Conservation (phyloP, 2,329 filamentous ascomycete genomes). For the Incumbomyces lentus region DNA sequence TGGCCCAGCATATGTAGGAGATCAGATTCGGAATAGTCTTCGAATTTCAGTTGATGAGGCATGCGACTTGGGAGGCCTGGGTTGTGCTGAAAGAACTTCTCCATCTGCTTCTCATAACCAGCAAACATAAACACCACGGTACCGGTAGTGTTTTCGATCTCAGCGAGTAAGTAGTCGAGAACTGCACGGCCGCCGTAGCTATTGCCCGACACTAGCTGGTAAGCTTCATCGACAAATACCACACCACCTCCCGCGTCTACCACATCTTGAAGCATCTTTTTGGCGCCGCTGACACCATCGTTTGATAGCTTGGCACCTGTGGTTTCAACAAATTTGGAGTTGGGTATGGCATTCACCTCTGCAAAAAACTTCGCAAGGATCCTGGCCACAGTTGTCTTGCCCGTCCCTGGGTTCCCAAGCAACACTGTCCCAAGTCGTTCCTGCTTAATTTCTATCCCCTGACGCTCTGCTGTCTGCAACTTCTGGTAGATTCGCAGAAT, state of each 20-base stretch:
- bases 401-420: slow-evolving; percentile 66
- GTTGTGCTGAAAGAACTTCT: slow-evolving; percentile 65
- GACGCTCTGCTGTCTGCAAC: slow-evolving; percentile 51
- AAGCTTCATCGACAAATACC: slow-evolving; percentile 70
- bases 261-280: slow-evolving; percentile 48
- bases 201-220: slow-evolving; percentile 56
- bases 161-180: slow-evolving; percentile 59
- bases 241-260: slow-evolving; percentile 53
- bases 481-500: slow-evolving; percentile 54
- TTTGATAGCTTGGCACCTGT: slow-evolving; percentile 58
- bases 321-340: slow-evolving; percentile 52
- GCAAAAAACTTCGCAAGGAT: slow-evolving; percentile 58
- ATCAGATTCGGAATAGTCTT: slow-evolving; percentile 58
- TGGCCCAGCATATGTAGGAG: slow-evolving; percentile 50
- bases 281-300: slow-evolving; percentile 48
- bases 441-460: slow-evolving; percentile 43
- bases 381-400: slow-evolving; percentile 69
- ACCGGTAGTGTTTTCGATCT: slow-evolving; percentile 61
- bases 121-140: slow-evolving; percentile 64
- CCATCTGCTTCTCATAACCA: slow-evolving; percentile 66
- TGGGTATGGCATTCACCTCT: slow-evolving; percentile 52
- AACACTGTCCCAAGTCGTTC: slow-evolving; percentile 55
- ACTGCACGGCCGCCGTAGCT: slow-evolving; percentile 50
- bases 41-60: slow-evolving; percentile 54
- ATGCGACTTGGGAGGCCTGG: slow-evolving; percentile 61